Evolutionary conservation across 2,329 filamentous ascomycete species (phyloP).

Genomic region (Colletotrichum salicis): DNA sequence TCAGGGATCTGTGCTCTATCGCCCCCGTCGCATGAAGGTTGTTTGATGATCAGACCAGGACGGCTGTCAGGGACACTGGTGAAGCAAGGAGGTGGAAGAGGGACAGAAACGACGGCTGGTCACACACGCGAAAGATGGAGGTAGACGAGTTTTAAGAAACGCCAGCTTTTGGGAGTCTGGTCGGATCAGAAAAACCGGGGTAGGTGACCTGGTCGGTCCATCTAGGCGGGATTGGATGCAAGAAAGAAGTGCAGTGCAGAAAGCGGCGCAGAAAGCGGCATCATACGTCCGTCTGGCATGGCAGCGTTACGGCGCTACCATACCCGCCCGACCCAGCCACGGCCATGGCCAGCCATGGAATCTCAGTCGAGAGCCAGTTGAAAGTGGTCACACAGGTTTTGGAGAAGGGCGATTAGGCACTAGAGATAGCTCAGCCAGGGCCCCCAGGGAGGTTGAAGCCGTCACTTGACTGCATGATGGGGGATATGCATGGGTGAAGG

Average conservation of each 20-base stretch:
- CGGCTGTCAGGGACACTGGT: slow-evolving; percentile 39
- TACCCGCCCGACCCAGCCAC: slow-evolving; percentile 40
- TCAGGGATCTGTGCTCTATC: slow-evolving; percentile 38
- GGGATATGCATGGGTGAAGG: slow-evolving; percentile 25
- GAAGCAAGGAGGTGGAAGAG: slow-evolving; percentile 44
- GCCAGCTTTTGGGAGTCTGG: slow-evolving; percentile 13
- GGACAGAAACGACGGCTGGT: slow-evolving; percentile 35
- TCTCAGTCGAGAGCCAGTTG: slow-evolving; percentile 41
- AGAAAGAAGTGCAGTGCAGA: slow-evolving; percentile 35
- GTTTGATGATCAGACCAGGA: slow-evolving; percentile 51
- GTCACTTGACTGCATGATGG: slow-evolving; percentile 32
- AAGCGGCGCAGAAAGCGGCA: slow-evolving; percentile 5
- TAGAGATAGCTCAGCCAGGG: slow-evolving; percentile 2
- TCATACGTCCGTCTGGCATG: slow-evolving; percentile 18
- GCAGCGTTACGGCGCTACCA: slow-evolving; percentile 2
- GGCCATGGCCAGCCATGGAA: slow-evolving; percentile 44
- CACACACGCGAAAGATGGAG: slow-evolving; percentile 40
- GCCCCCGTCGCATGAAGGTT: slow-evolving; percentile 43
- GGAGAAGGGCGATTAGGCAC: slow-evolving; percentile 9
- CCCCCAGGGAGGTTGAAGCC: slow-evolving; percentile 6
- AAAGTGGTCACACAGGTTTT: slow-evolving; percentile 35
- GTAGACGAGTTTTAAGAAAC: slow-evolving; percentile 41
- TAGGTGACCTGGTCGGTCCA: neutral
- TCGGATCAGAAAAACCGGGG: slow-evolving; percentile 6
- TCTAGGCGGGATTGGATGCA: slow-evolving; percentile 27